Conservation (phyloP, 1,284 basidiomycete species). For the Cryptococcus sp. region DNA sequence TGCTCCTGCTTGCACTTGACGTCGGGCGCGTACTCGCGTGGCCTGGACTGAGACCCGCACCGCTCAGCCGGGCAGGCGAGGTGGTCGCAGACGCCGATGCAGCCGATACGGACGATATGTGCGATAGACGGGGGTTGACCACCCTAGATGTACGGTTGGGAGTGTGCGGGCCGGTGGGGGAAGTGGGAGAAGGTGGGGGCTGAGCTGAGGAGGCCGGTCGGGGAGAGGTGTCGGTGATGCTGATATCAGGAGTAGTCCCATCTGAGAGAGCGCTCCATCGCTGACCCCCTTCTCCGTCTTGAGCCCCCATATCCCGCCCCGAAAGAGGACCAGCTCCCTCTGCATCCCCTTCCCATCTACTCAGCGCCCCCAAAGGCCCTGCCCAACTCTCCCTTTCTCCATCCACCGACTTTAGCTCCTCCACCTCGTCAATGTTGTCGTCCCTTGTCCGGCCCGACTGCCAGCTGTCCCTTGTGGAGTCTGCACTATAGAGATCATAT, state of each 20-base stretch:
- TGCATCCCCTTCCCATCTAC: neutral
- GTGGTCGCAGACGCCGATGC: neutral
- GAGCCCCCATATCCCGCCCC: neutral
- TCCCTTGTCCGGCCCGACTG: neutral
- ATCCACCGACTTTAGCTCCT: neutral
- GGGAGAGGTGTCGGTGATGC: conserved; percentile 3
- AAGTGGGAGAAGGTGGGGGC: neutral
- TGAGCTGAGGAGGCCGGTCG: neutral
- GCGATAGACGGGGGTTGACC: neutral
- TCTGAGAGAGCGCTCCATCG: conserved; percentile 8
- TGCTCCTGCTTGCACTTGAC: neutral
- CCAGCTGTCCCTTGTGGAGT: conserved; percentile 6
- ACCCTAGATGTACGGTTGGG: neutral
- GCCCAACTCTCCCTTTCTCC: conserved; percentile 10
- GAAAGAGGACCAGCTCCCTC: neutral
- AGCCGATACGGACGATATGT: neutral
- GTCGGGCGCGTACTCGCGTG: neutral
- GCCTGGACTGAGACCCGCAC: conserved; percentile 11
- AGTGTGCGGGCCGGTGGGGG: neutral
- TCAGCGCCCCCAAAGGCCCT: conserved; percentile 10
- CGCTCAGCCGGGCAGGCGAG: conserved; percentile 14
- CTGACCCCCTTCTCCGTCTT: neutral
- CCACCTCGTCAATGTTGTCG: neutral
- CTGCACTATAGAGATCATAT: conserved; percentile 22
- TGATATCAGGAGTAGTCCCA: conserved; percentile 3